Base-by-base conservation (phyloP, 345 rosid species). In the Populus davidiana region DNA sequence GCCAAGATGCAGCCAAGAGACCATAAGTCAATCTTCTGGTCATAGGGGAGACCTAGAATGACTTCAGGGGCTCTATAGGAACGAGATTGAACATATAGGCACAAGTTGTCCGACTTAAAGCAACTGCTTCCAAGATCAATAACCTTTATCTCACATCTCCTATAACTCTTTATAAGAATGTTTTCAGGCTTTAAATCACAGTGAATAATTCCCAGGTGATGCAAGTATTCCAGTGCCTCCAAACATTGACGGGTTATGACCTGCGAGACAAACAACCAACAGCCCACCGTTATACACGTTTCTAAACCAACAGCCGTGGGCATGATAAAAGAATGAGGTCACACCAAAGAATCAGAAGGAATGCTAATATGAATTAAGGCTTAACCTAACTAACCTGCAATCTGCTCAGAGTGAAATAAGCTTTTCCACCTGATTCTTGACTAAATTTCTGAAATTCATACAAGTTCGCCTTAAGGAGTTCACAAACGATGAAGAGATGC, bases 71-170 rank as follows among this genome's bases (percentile, higher is more conserved):
- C 97, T 88, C 98, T 86, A 69, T 96, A 96, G 67, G 99, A 96
- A 66, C 97, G 97, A 5, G 99, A 92, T 76, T 93, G 99, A 41
- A 93, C 97, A 38, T 96, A 96, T 43, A 90, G 82, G 72, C 97
- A 90, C 75, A 96, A 79, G 84, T 86, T 89, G 86, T 96, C 98
- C 0, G 93, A 85, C 65, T 77, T 87, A 81, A 96, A 96, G 86
- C 99, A 93, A 77, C 99, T 96, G 86, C 98, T 93, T 78, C 99
- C 99, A 20, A 96, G 98, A 85, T 96, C 99, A n/a, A 96, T 96
- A 74, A 93, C 86, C 79, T 96, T 96, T 66, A 93, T 80, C 82
- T 89, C 90, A 18, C 94, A 89, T 84, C 86, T 90, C 50, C 86
- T 84, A 84, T 96, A 93, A 81, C 95, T 92, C 83, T 90, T 96